Percentiles rank a stretch among this genome's conserved stretches.
phyloP scores from a whole-genome alignment of 441 rosid species.

The Rhodomyrtus psidioides region DNA sequence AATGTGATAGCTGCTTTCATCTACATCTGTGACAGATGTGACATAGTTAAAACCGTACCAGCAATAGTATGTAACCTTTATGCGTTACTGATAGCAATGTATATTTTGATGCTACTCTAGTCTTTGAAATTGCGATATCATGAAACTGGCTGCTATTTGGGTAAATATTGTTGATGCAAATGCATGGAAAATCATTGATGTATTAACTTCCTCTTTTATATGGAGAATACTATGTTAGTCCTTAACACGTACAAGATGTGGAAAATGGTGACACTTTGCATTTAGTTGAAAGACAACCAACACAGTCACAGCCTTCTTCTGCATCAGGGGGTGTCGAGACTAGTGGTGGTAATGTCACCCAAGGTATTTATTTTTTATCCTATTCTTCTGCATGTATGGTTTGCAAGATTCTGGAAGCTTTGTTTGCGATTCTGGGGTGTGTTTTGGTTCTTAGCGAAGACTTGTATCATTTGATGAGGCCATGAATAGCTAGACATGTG shows the following conservation, averaged over 20 bases:
- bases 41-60: background rate
- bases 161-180: background rate
- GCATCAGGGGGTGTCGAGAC: constrained; percentile 46
- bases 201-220: background rate
- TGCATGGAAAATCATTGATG: background rate
- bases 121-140: background rate
- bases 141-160: background rate
- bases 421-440: background rate
- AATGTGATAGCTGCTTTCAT: background rate
- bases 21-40: background rate
- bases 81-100: background rate
- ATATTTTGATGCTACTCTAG: background rate
- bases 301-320: constrained; percentile 46
- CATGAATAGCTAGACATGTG: background rate
- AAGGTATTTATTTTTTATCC: constrained; percentile 23
- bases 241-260: constrained; percentile 68
- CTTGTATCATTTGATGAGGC: background rate
- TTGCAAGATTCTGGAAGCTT: background rate
- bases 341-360: constrained; percentile 34
- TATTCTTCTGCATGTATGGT: background rate
- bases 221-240: constrained; percentile 1
- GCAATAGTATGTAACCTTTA: background rate
- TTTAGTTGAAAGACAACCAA: constrained; percentile 77
- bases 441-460: background rate
- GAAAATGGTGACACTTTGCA: constrained; percentile 95